These are phyloP conservation scores for Scedosporium dehoogii DNA, from an alignment of 2,329 filamentous ascomycete species.

Conservation along the genomic window DNA sequence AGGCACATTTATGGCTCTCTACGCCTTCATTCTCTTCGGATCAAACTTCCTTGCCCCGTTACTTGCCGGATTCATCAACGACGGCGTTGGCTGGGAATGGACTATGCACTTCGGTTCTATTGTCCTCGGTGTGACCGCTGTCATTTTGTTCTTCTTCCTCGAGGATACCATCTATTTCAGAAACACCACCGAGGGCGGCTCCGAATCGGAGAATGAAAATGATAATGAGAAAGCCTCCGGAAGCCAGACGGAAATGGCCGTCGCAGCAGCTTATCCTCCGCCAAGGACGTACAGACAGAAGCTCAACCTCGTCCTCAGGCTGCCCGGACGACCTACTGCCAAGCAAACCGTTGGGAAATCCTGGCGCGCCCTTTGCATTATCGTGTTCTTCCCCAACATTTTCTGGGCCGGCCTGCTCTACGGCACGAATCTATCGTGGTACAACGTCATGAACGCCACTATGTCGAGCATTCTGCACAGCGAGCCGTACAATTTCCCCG, in stretches of 20 bases:
- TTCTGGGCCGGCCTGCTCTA: conserved; percentile 23
- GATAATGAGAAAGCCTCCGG: conserved; percentile 5
- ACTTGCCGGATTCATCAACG: conserved; percentile 37
- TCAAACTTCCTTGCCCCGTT: conserved; percentile 36
- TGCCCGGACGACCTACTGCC: conserved; percentile 9
- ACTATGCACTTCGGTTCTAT: conserved; percentile 40
- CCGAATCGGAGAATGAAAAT: neutral
- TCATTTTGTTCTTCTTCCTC: conserved; percentile 48
- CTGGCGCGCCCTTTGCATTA: conserved; percentile 16
- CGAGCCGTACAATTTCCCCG: conserved; percentile 23
- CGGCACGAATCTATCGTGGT: conserved; percentile 23
- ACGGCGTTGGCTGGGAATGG: conserved; percentile 39
- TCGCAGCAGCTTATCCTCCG: neutral
- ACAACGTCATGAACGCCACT: conserved; percentile 24
- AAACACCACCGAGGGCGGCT: conserved; percentile 18
- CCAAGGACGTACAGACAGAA: neutral
- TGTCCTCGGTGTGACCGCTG: conserved; percentile 33
- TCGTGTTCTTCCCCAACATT: conserved; percentile 22
- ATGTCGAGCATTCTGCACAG: conserved; percentile 19
- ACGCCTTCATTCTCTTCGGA: conserved; percentile 31
- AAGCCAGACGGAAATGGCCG: neutral
- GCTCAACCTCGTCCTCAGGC: conserved; percentile 14
- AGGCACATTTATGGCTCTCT: conserved; percentile 30
- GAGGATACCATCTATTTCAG: conserved; percentile 50
- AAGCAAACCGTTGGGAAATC: conserved; percentile 13